Base-by-base conservation (phyloP, 2,329 filamentous ascomycete genomes). In the Diaporthe sp. region DNA sequence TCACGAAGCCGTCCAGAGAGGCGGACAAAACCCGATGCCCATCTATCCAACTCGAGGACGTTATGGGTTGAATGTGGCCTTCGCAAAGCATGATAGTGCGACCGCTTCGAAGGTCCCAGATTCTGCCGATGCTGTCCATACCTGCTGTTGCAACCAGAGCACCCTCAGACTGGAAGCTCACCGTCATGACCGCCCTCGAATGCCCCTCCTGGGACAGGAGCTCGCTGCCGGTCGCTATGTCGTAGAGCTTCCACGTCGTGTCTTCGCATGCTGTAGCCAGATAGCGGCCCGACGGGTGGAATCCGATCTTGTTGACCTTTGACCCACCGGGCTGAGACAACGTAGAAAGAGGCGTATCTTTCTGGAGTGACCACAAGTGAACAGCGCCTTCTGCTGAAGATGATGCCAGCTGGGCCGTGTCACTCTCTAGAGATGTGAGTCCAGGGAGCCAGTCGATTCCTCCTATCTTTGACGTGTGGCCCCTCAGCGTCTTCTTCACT, bases 171-270 rank as follows among this genome's bases (percentile, higher is more conserved):
- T 98, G 98, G 87, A 98, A 98, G 81, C 92, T 92, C 70, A 98
- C 90, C 0, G 95, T 91, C 81, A 97, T 98, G 17, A 98, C 97
- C 77, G 97, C 97, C 73, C 96, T 92, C 13, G 95, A 97, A 83
- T 99, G 97, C 1, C 97, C 97, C 85, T 98, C 96, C 83, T 99
- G 97, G 1, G 97, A 88, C 1, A 98, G 88, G 2, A 98, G 86
- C 81, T 98, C 96, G 3, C 93, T 93, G 0, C 92, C 94, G 0
- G 94, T 97, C 79, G 95, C 92, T 0, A 98, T 92, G 82, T 98
- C 96, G 96, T 97, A 99, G 46, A 99, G 87, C 59, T 96, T 92
- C 97, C 97, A 99, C 0, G 97, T 98, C 2, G 95, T 98, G 82
- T 99, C 97, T 80, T 97, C 97, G 0, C 95, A 98, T 9, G 97